Evolutionary conservation across 176 grass and related monocot species (phyloP), one percentile per base, ranked within the genome.

Genomic region (Oryza officinalis): DNA sequence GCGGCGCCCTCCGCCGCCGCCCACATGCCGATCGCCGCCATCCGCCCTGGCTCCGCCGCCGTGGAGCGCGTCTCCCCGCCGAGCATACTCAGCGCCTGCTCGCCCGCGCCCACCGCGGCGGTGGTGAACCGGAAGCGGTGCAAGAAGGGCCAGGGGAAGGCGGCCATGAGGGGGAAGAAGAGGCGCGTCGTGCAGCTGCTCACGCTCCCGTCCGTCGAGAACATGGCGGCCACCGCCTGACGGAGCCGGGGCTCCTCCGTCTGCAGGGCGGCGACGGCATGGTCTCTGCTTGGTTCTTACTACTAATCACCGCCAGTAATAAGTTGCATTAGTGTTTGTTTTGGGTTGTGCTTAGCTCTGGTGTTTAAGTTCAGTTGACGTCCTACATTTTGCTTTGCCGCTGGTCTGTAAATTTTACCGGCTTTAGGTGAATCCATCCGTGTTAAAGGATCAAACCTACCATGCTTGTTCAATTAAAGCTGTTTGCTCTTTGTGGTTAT

Each of bases 181-280:
- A 54, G 13, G 65, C 57, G 72, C 72, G 8, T 89, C 78, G 5
- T 57, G 78, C 64, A 84, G 33, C 27, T 83, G 50, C 80, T 84
- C 84, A 85, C 87, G 77, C 37, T 84, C 64, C 86, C 89, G 27
- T 89, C 87, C 76, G 2, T 86, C 65, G 81, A 91, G 45, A 35
- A 82, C 22, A 74, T 59, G 63, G 49, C 25, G 40, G 67, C 67
- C 31, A 41, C 26, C 27, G 49, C 57, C 60, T 80, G 65, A 86
- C 32, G 57, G 57, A 25, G 57, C 22, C 22, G 57, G 8, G 57
- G 22, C n/a, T 25, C 35, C 11, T 8, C 10, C 69, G 9, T 20
- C 45, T 8, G 10, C 77, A 49, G 27, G 74, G 8, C 11, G 4
- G 25, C 11, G 6, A 7, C 15, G 26, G 4, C 33, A 26, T 72